A percentile compares a stretch with the other conserved stretches of the same genome.
These are phyloP conservation scores for Hypoxylon rickii DNA, from an alignment of 495 filamentous ascomycete species.

Conservation along the genomic window DNA sequence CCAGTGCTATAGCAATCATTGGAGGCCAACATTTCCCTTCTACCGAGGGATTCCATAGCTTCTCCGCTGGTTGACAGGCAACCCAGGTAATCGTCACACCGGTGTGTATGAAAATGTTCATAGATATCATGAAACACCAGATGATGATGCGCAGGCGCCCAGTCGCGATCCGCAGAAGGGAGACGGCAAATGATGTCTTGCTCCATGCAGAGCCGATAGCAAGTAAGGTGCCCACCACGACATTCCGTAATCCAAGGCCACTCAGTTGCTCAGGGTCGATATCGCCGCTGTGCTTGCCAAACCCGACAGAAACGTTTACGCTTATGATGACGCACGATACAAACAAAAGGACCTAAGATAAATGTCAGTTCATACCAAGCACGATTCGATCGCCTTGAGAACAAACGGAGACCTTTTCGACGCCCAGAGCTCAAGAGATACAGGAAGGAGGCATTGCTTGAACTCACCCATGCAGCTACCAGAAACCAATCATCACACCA, in stretches of 20 bases:
- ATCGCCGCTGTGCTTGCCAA: conserved; percentile 36
- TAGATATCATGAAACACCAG: conserved; percentile 33
- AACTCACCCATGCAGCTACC: conserved; percentile 35
- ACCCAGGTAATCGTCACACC: conserved; percentile 33
- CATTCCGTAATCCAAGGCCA: conserved; percentile 28
- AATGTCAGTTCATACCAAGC: no score
- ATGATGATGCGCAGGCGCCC: conserved; percentile 19
- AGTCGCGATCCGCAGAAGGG: conserved; percentile 38
- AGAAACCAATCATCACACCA: conserved; percentile 39
- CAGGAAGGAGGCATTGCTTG: no score
- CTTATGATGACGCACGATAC: conserved; percentile 26
- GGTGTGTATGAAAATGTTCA: conserved; percentile 32
- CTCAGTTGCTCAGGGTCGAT: conserved; percentile 27
- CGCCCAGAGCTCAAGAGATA: no score
- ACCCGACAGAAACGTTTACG: conserved; percentile 27
- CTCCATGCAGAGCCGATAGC: conserved; percentile 41
- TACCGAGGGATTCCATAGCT: conserved; percentile 15
- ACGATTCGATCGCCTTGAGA: background rate
- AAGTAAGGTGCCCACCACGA: conserved; percentile 36
- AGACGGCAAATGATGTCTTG: conserved; percentile 46
- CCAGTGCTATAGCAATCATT: conserved; percentile 3
- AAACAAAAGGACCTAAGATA: conserved; percentile 35
- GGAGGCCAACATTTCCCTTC: conserved; percentile 35
- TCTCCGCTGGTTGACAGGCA: conserved; percentile 30
- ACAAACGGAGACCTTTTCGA: background rate